A percentile compares a stretch with the other conserved stretches of the same genome.
phyloP scores from a whole-genome alignment of 2,329 filamentous ascomycete genomes.

The Escovopsis sp. region DNA sequence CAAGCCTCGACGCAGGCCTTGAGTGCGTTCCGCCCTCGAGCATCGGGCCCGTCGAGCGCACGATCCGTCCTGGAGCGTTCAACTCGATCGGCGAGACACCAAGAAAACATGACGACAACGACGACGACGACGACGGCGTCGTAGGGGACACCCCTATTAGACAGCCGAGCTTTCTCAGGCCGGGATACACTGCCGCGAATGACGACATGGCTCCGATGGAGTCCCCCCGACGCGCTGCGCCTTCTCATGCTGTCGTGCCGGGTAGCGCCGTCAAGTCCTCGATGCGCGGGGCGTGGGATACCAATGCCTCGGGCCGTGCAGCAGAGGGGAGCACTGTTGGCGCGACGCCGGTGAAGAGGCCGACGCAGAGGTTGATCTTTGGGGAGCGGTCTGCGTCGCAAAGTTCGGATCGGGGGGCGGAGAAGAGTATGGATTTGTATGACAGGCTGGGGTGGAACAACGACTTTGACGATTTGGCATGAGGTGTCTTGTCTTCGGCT shows the following conservation, averaged over 20 bases:
- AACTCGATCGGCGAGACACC: no score
- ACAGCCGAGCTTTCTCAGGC: slow-evolving; percentile 15
- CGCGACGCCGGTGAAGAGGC: slow-evolving; percentile 25
- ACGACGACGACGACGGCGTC: slow-evolving; percentile 11
- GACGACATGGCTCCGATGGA: no score
- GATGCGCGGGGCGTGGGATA: slow-evolving; percentile 2
- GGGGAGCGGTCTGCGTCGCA: neutral
- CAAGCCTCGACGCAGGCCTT: slow-evolving; percentile 10
- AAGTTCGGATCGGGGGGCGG: slow-evolving; percentile 7
- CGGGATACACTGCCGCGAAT: no score
- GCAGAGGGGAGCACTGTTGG: slow-evolving; percentile 14
- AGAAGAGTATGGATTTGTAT: slow-evolving; percentile 31
- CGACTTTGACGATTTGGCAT: slow-evolving; percentile 33
- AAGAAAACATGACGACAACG: slow-evolving; percentile 2
- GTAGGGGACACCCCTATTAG: slow-evolving; percentile 18
- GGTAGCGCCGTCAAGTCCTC: slow-evolving; percentile 6
- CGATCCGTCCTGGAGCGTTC: slow-evolving; percentile 26
- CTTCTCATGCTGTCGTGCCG: slow-evolving; percentile 7
- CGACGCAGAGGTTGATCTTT: slow-evolving; percentile 8
- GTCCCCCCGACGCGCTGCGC: no score
- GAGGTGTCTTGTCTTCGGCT: slow-evolving; percentile 11
- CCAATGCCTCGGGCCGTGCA: no score
- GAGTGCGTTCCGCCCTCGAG: slow-evolving; percentile 23
- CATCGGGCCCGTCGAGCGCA: slow-evolving; percentile 18
- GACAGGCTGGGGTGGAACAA: slow-evolving; percentile 43